These are phyloP conservation scores for Angomonas desouzai DNA, from an alignment of 208 protist genomes.

Conservation along the genomic window DNA sequence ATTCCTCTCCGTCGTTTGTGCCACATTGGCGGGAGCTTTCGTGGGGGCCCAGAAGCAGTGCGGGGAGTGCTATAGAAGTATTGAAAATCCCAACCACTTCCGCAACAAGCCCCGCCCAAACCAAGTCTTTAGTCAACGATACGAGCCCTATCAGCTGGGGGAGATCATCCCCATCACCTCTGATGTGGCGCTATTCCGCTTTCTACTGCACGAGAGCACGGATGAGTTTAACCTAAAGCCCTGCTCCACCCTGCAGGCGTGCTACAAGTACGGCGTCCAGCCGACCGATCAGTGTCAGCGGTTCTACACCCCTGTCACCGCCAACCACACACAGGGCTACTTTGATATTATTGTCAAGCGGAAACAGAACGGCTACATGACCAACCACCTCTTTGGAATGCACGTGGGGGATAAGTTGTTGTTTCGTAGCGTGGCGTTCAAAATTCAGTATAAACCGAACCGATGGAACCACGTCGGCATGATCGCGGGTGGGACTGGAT, in stretches of 20 bases:
- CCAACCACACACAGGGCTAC: conserved; percentile 80
- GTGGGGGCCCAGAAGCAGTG: conserved; percentile 4
- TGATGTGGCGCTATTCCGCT: conserved; percentile 86
- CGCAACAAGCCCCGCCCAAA: conserved; percentile 35
- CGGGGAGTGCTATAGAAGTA: conserved; percentile 66
- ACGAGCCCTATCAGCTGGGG: conserved; percentile 74
- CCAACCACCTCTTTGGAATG: conserved; percentile 85
- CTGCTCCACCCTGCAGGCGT: conserved; percentile 83
- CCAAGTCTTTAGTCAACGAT: conserved; percentile 76
- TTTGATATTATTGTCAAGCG: conserved; percentile 90
- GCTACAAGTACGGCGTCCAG: conserved; percentile 87
- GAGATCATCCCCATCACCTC: conserved; percentile 85
- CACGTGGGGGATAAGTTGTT: conserved; percentile 81
- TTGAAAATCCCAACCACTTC: conserved; percentile 76
- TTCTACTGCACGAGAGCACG: conserved; percentile 65
- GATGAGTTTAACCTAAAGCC: conserved; percentile 84
- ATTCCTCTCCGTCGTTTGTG: conserved; percentile 14
- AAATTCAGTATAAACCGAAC: conserved; percentile 83
- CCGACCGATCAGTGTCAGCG: conserved; percentile 79
- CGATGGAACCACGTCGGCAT: conserved; percentile 88
- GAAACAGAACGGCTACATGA: conserved; percentile 75
- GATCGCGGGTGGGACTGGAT: conserved; percentile 92
- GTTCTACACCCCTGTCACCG: conserved; percentile 89
- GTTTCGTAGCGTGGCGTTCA: conserved; percentile 78
- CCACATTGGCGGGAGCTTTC: conserved; percentile 23